Conservation (phyloP, 2,329 filamentous ascomycete genomes). For the Gremmenia infestans region DNA sequence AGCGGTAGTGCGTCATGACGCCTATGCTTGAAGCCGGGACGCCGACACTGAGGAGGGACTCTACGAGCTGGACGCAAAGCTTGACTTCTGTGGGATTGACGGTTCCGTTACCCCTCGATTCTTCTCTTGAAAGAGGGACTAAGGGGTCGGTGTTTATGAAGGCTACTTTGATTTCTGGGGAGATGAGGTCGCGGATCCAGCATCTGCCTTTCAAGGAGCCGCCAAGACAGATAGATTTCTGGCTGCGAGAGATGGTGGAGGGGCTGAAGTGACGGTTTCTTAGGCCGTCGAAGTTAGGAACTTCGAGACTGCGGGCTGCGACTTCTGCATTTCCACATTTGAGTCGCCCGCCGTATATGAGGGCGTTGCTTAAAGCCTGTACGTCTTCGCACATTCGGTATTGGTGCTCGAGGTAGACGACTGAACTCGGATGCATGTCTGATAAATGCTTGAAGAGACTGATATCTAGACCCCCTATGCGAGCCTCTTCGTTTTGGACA, state of each 20-base stretch:
- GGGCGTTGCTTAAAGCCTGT: constrained; percentile 85
- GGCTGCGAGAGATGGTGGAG: constrained; percentile 38
- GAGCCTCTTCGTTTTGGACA: constrained; percentile 86
- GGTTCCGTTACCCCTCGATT: constrained; percentile 76
- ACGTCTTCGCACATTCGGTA: constrained; percentile 98
- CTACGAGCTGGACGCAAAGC: constrained; percentile 74
- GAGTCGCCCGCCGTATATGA: constrained; percentile 88
- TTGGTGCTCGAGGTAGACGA: constrained; percentile 90
- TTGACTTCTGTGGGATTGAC: constrained; percentile 81
- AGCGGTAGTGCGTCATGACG: constrained; percentile 95
- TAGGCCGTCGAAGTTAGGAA: constrained; percentile 62
- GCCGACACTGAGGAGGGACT: constrained; percentile 70
- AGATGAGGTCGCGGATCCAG: constrained; percentile 71
- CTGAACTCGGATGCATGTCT: constrained; percentile 78
- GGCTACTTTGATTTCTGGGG: constrained; percentile 67
- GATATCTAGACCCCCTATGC: constrained; percentile 80
- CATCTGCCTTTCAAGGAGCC: constrained; percentile 47
- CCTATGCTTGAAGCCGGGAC: constrained; percentile 74
- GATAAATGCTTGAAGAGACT: constrained; percentile 92
- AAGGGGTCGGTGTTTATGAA: constrained; percentile 88
- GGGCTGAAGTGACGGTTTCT: constrained; percentile 51
- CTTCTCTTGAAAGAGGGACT: constrained; percentile 59
- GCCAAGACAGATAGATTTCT: constrained; percentile 48
- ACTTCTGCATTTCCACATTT: constrained; percentile 82
- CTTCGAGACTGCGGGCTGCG: constrained; percentile 59